Percentiles rank a stretch among this genome's conserved stretches.
Conservation (phyloP, 2,329 filamentous ascomycete species). For the Xylariomycetidae sp. region DNA sequence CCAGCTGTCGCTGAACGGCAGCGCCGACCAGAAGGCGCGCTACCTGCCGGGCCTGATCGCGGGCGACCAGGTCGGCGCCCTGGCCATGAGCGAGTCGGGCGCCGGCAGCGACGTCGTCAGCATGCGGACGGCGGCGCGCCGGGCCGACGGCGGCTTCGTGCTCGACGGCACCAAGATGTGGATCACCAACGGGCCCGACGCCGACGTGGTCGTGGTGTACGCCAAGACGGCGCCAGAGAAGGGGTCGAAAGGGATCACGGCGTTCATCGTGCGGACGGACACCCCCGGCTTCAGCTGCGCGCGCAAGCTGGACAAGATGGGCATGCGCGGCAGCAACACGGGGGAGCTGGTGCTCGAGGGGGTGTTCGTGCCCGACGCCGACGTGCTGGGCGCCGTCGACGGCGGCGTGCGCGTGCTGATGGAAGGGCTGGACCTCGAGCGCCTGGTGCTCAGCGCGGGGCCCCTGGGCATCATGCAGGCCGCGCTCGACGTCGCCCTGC, state of each 20-base stretch:
- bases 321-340: slow-evolving; percentile 95
- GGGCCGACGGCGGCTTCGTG: slow-evolving; percentile 78
- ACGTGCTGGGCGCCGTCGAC: slow-evolving; percentile 76
- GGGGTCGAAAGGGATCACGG: slow-evolving; percentile 87
- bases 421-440: slow-evolving; percentile 92
- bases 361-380: slow-evolving; percentile 81
- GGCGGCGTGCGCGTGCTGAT: slow-evolving; percentile 86
- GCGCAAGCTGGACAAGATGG: slow-evolving; percentile 93
- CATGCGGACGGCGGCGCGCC: slow-evolving; percentile 83
- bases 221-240: slow-evolving; percentile 83
- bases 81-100: slow-evolving; percentile 93
- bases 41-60: slow-evolving; percentile 78
- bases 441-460: slow-evolving; percentile 85
- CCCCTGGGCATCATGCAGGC: slow-evolving; percentile 95
- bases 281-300: slow-evolving; percentile 77
- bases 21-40: slow-evolving; percentile 68
- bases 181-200: slow-evolving; percentile 97
- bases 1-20: slow-evolving; percentile 88
- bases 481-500: slow-evolving; percentile 76
- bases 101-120: slow-evolving; percentile 91
- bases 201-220: slow-evolving; percentile 92
- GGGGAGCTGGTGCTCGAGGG: slow-evolving; percentile 88
- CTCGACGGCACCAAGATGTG: slow-evolving; percentile 96
- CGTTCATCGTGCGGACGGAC: slow-evolving; percentile 78
- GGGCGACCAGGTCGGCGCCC: slow-evolving; percentile 75